Base-by-base conservation (phyloP, 306 rosid genomes). In the Alnus rubra region DNA sequence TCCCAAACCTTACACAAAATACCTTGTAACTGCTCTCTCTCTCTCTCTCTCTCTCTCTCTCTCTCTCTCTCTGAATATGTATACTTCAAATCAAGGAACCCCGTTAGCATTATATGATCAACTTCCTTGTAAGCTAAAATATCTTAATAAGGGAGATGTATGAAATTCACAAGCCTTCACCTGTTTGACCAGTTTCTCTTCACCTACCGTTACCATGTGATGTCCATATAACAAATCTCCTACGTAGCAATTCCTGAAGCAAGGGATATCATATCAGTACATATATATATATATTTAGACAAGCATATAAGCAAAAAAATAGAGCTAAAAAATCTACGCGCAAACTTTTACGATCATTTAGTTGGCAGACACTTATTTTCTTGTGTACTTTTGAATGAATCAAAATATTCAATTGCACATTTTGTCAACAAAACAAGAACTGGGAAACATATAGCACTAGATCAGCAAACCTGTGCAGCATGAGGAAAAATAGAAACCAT, bases 221-320 rank as follows among this genome's bases (percentile, higher is more conserved):
- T 79, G 79, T 81, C 82, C 89, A 84, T 86, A 86, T 80, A 82
- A 81, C 88, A 85, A 85, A 88, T 88, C 84, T 85, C 84, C 98
- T 94, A 94, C 4, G 97, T 86, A 87, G 96, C 94, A 82, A 92
- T 92, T 86, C 97, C 98, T 94, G 90, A 88, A 82, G 44, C 81
- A 80, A 80, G 55, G 30, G 71, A 76, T 30, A 35, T 52, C 58
- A 19, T 73, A 80, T 74, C 63, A 76, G 59, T 50, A 80, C 64
- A 71, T 0, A 42, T 63, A 67, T 76, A 67, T 75, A 58, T 63
- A 23, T 28, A 10, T 59, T 13, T 39, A 64, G 42, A 5, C 45
- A 14, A 14, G 70, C 7, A 39, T 6, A 7, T n/a, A 68, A 59
- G 49, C 8, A 68, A 69, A 1, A 30, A 30, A 45, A 75, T 31